phyloP scores from a whole-genome alignment of 2,329 filamentous ascomycete genomes.

The Claviceps cyperi region DNA sequence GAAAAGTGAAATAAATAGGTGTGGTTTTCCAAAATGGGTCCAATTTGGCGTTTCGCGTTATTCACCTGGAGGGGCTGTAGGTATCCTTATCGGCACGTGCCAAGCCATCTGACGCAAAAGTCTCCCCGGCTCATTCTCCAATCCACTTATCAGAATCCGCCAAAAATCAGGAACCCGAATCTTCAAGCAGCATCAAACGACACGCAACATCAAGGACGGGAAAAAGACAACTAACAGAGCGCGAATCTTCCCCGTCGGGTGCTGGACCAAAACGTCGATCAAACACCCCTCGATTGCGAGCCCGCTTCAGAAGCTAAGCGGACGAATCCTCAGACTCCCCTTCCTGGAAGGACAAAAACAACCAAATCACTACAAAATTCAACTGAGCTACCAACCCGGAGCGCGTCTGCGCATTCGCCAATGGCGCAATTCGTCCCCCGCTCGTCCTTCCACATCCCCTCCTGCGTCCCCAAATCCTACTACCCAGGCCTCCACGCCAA shows the following conservation, averaged over 20 bases:
- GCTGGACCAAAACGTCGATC: no score
- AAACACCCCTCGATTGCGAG: no score
- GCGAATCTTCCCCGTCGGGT: no score
- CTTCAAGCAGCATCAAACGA: no score
- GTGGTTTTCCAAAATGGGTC: no score
- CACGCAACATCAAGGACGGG: no score
- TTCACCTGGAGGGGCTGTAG: no score
- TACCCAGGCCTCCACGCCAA: slow-evolving; percentile 86
- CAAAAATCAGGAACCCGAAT: no score
- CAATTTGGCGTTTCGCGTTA: no score
- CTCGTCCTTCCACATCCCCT: slow-evolving; percentile 53
- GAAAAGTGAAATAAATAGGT: no score
- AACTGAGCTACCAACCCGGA: background rate
- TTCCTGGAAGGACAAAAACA: background rate
- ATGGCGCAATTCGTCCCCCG: slow-evolving; percentile 55
- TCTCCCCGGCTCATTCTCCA: background rate
- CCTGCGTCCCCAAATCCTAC: slow-evolving; percentile 73
- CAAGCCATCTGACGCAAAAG: background rate
- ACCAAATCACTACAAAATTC: background rate
- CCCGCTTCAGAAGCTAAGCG: no score
- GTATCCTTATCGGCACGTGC: slow-evolving; percentile 8
- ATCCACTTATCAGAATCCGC: background rate
- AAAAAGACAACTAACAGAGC: background rate
- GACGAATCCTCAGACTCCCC: no score
- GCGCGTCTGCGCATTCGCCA: slow-evolving; percentile 1